Conservation (phyloP, 345 rosid species). For the Odontarrhena argentea region DNA sequence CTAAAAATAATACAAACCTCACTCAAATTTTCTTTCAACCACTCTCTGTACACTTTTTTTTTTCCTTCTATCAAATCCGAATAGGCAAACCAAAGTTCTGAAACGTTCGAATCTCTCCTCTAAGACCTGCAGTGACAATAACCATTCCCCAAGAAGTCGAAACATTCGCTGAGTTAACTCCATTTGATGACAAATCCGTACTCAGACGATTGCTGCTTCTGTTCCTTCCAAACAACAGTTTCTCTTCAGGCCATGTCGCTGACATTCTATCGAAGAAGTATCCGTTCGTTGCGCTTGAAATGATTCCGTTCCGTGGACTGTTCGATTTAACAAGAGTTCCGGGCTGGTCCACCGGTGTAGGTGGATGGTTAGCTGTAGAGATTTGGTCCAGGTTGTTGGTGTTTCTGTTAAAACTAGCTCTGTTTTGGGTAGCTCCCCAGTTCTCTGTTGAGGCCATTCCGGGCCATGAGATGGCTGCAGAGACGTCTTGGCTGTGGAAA, state of each 20-base stretch:
- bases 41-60: slow-evolving; percentile 28
- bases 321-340: slow-evolving; percentile 48
- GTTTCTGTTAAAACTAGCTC: slow-evolving; percentile 15
- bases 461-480: slow-evolving; percentile 90
- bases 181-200: slow-evolving; percentile 53
- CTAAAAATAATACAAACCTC: slow-evolving; percentile 68
- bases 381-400: slow-evolving; percentile 54
- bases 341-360: slow-evolving; percentile 69
- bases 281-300: slow-evolving; percentile 74
- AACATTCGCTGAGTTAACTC: slow-evolving; percentile 45
- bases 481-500: slow-evolving; percentile 90
- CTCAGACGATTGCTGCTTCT: slow-evolving; percentile 54
- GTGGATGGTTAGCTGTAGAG: slow-evolving; percentile 75
- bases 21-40: slow-evolving; percentile 42
- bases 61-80: slow-evolving; percentile 42
- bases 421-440: slow-evolving; percentile 47
- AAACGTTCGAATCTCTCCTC: slow-evolving; percentile 82
- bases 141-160: slow-evolving; percentile 84
- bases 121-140: slow-evolving; percentile 82
- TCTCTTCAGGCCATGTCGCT: slow-evolving; percentile 95
- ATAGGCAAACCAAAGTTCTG: slow-evolving; percentile 93
- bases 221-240: slow-evolving; percentile 53
- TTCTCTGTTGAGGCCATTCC: slow-evolving; percentile 47
- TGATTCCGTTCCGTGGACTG: slow-evolving; percentile 71
- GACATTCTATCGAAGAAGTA: slow-evolving; percentile 90